Conservation (phyloP, 768 basidiomycete genomes). For the Boletus reticuloceps region DNA sequence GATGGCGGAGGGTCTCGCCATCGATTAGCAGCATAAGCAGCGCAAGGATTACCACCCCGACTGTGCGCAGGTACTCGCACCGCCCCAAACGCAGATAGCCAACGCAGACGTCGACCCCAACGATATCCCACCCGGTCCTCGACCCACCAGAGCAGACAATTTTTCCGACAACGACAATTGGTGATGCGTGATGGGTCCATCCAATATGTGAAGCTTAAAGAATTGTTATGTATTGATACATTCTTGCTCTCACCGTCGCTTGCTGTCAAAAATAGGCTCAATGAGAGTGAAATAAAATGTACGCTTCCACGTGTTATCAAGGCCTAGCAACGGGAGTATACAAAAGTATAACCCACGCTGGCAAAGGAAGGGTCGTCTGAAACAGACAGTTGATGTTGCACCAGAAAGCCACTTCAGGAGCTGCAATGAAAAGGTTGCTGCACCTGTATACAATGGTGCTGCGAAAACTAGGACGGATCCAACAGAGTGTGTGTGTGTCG, state of each 20-base stretch:
- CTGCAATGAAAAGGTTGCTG: slow-evolving; percentile 27
- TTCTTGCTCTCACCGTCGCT: too few relatives aligned
- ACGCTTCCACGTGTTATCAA: slow-evolving; percentile 6
- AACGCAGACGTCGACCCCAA: slow-evolving; percentile 5
- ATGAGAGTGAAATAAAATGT: background rate
- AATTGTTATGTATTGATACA: too few relatives aligned
- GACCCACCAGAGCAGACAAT: slow-evolving; percentile 14
- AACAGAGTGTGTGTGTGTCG: too few relatives aligned
- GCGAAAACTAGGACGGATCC: background rate
- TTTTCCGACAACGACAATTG: slow-evolving; percentile 30
- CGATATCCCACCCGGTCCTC: slow-evolving; percentile 5
- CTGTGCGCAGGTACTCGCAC: slow-evolving; percentile 12
- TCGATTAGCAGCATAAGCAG: slow-evolving; percentile 42
- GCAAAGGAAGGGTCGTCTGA: slow-evolving; percentile 5
- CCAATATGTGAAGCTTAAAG: too few relatives aligned
- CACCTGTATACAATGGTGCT: slow-evolving; percentile 34
- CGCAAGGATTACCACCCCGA: slow-evolving; percentile 14
- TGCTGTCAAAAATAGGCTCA: too few relatives aligned
- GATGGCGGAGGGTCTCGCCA: slow-evolving; percentile 44
- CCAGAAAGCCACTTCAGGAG: slow-evolving; percentile 33
- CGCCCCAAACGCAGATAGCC: background rate
- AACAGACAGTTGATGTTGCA: slow-evolving; percentile 20
- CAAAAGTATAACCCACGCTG: slow-evolving; percentile 1
- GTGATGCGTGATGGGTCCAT: slow-evolving; percentile 2
- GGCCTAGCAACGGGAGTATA: slow-evolving; percentile 5